Base-by-base conservation (phyloP, 495 filamentous ascomycete genomes). In the Trichoderma gamsii region DNA sequence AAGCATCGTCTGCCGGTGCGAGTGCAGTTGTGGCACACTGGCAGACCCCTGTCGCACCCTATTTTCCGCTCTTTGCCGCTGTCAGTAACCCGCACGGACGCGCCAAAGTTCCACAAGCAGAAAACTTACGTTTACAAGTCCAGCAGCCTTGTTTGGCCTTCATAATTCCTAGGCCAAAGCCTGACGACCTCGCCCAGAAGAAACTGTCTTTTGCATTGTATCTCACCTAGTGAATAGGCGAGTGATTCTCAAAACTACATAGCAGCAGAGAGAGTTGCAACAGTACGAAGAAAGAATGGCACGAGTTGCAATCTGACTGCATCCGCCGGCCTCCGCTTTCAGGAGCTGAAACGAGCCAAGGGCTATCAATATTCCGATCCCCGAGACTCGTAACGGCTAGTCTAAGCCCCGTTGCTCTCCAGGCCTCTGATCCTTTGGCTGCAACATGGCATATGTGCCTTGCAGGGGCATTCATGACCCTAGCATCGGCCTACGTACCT, bases 21-120 rank as follows among this genome's bases (percentile, higher is more conserved):
- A 61, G 75, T 70, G 69, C 77, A 79, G 69, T 77, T 77, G 63
- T 78, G 73, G 71, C 77, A 79, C 63, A 69, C 74, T 66, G 77
- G 77, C 67, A 76, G 70, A 52, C 69, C 70, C 67, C 73, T 77
- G 71, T 79, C 77, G 69, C 77, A 79, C 65, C 76, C 76, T 66
- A 77, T 77, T 70, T 77, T 77, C 68, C 76, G 76, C 46, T 72
- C 76, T 77, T 74, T 23, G 29, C 12, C 18, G 68, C 67, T 64
- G 68, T 65, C 64, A 65, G 38, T 29, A 6, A 65, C n/a, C 9
- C 38, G 64, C 41, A 29, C 32, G 56, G 68, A 64, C 59, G 64
- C 49, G 64, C 56, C 66, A 21, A 38, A 27, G 29, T 12, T 35
- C 51, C 63, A 64, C 38, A 13, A 11, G 8, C 35, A 32, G 3